Percentiles rank a stretch among this genome's conserved stretches.
These are phyloP conservation scores for Daldinia sp. DNA, from an alignment of 2,329 filamentous ascomycete species.

Conservation along the genomic window DNA sequence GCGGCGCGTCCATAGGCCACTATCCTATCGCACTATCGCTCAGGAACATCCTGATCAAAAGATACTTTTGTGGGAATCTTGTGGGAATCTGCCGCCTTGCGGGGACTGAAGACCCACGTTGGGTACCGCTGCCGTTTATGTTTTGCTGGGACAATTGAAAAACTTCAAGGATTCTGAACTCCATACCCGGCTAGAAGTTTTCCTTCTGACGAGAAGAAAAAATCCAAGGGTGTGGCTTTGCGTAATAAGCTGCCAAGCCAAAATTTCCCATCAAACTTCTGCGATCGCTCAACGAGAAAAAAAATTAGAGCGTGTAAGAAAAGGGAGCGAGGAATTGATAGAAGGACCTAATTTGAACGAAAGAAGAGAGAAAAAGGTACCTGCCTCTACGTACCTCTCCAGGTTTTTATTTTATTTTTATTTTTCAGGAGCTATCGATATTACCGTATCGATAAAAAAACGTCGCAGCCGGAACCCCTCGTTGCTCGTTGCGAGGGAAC, in stretches of 20 bases:
- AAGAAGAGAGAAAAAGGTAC: neutral
- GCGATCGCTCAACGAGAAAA: constrained; percentile 16
- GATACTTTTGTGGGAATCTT: constrained; percentile 27
- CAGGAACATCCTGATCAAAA: constrained; percentile 24
- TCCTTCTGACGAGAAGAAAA: constrained; percentile 18
- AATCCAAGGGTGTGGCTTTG: neutral
- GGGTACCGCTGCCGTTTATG: constrained; percentile 31
- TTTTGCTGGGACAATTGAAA: constrained; percentile 12
- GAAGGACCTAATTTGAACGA: constrained; percentile 9
- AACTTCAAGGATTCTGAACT: constrained; percentile 25
- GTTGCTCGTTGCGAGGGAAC: constrained; percentile 37
- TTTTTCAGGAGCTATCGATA: constrained; percentile 19
- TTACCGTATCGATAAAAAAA: constrained; percentile 35
- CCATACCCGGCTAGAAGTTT: constrained; percentile 18
- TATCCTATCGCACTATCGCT: constrained; percentile 4
- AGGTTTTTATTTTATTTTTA: too few relatives aligned
- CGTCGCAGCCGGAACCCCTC: constrained; percentile 24
- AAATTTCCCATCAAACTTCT: constrained; percentile 8
- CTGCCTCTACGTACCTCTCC: neutral
- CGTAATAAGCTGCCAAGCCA: constrained; percentile 18
- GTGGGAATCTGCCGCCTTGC: constrained; percentile 18
- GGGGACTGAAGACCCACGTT: constrained; percentile 32
- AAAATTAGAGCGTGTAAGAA: constrained; percentile 5
- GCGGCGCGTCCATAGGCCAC: constrained; percentile 27
- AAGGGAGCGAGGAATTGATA: constrained; percentile 6